Evolutionary conservation across 805 yeast species (phyloP), one percentile per base, ranked within the genome.

Genomic region (Starmerella cellae): DNA sequence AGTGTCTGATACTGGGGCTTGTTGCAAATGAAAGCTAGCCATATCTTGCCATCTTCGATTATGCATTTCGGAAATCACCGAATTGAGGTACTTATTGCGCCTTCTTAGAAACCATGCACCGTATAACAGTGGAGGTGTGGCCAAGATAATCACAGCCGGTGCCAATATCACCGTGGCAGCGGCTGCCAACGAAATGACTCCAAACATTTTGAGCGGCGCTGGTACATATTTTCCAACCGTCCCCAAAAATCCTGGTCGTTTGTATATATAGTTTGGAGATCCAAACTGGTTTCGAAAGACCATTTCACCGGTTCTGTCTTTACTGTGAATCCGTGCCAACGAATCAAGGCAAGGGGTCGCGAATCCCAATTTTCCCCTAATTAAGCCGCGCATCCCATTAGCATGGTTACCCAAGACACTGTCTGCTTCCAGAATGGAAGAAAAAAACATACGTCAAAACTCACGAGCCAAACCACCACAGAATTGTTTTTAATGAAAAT

Each of bases 151-250:
- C 9, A 46, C n/a, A 10, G 52, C 43, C 2, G 52, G 52, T 2
- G 52, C 44, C 10, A 48, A n/a, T 6, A 48, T 29, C 6, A 46
- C 52, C 0, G 48, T 44, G 3, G 43, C 46, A 1, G 52, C 52
- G 5, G 52, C 52, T 2, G 38, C 28, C 8, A 42, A 39, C 2
- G 48, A 31, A 3, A 48, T 35, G 26, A 37, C 38, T 11, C 40
- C 44, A 27, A 46, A 43, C 3, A 41, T 45, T 32, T 45, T 45
- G 21, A 46, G 36, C 14, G 52, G 50, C 10, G 37, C 33, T 10
- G 52, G 52, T 4, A 46, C 29, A 8, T 10, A 20, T 26, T 17
- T 24, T 11, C n/a, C 4, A 16, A 22, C 4, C 37, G n/a, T 10
- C 48, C 34, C 3, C 49, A 42, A 5, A 35, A 37, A 1, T 2